Evolutionary conservation across 352 stramenopile genomes (phyloP).

Genomic region (Phytophthora pistaciae): DNA sequence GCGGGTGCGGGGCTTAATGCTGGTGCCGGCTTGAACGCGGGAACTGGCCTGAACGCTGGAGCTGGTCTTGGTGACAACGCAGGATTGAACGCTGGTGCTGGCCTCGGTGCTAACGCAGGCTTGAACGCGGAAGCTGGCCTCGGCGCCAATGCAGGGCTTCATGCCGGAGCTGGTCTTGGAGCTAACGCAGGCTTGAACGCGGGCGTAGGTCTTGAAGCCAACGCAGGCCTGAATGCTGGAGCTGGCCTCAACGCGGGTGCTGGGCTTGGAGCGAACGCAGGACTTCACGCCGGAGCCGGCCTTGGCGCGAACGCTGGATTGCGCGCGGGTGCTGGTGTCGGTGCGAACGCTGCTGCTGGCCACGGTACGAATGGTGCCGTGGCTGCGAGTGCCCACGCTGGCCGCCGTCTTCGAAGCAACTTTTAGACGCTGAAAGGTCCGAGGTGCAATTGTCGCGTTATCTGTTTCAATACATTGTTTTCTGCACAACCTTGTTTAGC

Average conservation of each 20-base stretch:
- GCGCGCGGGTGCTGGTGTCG: background rate
- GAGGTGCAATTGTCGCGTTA: too few species aligned
- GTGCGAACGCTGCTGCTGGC: background rate
- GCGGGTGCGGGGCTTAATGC: too few species aligned
- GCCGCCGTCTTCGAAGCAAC: background rate
- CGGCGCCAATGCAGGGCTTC: background rate
- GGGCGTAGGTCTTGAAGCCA: background rate
- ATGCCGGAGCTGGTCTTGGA: too few species aligned
- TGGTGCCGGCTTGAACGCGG: too few species aligned
- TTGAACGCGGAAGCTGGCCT: background rate
- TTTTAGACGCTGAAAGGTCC: background rate
- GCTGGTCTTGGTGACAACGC: background rate
- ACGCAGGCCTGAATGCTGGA: background rate
- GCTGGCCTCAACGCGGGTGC: too few species aligned
- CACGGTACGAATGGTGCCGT: background rate
- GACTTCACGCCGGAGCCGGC: background rate
- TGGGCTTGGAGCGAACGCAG: background rate
- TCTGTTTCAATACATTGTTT: too few species aligned
- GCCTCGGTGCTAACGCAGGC: background rate
- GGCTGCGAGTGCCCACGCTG: background rate
- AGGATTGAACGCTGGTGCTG: background rate
- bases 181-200: background rate
- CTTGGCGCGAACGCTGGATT: background rate
- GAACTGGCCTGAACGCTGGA: background rate
- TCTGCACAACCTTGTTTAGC: too few species aligned